Evolutionary conservation across 768 basidiomycete genomes (phyloP), one percentile per base, ranked within the genome.

Genomic region (Ephemerocybe angulata): DNA sequence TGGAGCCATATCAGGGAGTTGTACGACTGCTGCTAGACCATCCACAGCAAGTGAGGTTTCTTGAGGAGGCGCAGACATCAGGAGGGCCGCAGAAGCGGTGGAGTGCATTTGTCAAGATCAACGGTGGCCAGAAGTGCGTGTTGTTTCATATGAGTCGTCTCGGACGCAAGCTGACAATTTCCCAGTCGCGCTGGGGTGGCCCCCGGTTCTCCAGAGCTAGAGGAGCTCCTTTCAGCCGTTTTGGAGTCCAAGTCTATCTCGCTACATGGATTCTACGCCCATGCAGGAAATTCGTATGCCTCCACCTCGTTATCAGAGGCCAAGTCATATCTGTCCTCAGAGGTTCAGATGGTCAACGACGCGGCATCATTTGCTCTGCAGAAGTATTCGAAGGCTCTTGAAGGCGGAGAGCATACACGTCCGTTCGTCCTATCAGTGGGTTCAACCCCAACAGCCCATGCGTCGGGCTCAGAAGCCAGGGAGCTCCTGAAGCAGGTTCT

Each of bases 401-500:
- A 69, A 35, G 64, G 58, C n/a, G 47, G 55, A 4, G 54, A 65
- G 37, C 68, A 76, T 51, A 70, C 73, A 5, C 68, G 73, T 33
- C 77, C 81, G 4, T 92, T 88, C 61, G 78, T 90, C 1, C 71
- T 94, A 31, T 87, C 88, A 2, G 85, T 93, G 1, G 91, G 92
- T 21, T 87, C 90, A n/a, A 93, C 92, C 2, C 92, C 92, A 1
- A 86, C 91, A 2, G 92, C 91, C 0, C 88, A 93, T 64, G 86
- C 87, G 10, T 89, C 87, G 12, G 82, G 79, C 28, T 71, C 77
- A 22, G 80, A 77, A 60, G 75, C 75, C 19, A 75, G 72, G 48
- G 68, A 71, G 15, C 65, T 72, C 41, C 63, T 86, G 19, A 70
- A 76, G 6, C 67, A 74, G 24, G 60, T 71, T 50, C 72, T 91